Percentiles rank a stretch among this genome's conserved stretches.
These are phyloP conservation scores for Cystobasidium slooffiae DNA, from an alignment of 1,284 basidiomycete species.

Conservation along the genomic window DNA sequence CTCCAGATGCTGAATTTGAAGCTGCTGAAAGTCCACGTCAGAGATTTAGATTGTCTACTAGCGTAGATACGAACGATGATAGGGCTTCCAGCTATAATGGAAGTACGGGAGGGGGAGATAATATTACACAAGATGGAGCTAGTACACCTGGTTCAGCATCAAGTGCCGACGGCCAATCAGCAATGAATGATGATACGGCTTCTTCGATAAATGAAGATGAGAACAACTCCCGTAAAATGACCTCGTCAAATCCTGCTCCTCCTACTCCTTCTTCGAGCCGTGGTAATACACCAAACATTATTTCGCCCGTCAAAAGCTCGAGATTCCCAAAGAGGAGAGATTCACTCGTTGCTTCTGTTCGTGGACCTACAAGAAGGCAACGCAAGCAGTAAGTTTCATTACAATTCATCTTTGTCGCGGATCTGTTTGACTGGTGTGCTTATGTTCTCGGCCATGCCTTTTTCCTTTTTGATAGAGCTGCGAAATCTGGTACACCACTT, in stretches of 20 bases:
- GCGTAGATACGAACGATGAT: conserved; percentile 8
- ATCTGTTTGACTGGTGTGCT: not conserved
- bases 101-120: not conserved
- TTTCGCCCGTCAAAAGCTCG: conserved; percentile 12
- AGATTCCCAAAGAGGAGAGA: conserved; percentile 32
- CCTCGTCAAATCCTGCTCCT: conserved; percentile 9
- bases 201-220: not conserved
- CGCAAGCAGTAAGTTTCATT: conserved; percentile 39
- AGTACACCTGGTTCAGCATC: conserved; percentile 8
- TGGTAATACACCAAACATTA: not conserved
- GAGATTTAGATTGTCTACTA: conserved; percentile 32
- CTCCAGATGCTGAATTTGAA: conserved; percentile 35
- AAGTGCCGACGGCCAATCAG: not conserved
- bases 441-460: not conserved
- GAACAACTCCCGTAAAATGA: not conserved
- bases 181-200: not conserved
- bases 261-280: not conserved
- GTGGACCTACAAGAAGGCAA: conserved; percentile 31
- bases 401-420: not conserved
- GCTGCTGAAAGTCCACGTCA: conserved; percentile 37
- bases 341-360: conserved; percentile 4
- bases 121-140: conserved; percentile 5
- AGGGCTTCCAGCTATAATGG: conserved; percentile 26
- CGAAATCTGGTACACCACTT: conserved; percentile 14
- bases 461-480: not conserved